Percentiles rank a stretch among this genome's conserved stretches.
phyloP scores from a whole-genome alignment of 176 grass and related monocot species.

The Oryza coarctata region DNA sequence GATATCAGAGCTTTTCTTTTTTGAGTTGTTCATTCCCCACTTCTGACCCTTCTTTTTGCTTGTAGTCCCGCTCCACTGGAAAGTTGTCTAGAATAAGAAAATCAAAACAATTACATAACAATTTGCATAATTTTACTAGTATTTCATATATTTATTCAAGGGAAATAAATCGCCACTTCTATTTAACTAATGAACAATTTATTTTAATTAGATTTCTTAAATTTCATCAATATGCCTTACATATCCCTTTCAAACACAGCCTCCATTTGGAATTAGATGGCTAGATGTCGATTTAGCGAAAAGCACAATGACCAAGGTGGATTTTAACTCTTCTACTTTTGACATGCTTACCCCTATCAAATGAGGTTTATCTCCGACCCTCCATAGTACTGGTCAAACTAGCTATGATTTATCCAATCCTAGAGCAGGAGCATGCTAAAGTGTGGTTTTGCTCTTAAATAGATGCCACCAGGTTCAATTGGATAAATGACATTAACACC shows the following conservation, averaged over 20 bases:
- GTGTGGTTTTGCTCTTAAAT: not conserved
- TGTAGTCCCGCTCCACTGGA: conserved; percentile 76
- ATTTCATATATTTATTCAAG: not conserved
- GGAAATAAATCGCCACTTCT: not conserved
- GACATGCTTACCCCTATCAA: not conserved
- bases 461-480: not conserved
- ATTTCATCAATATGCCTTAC: conserved; percentile 1
- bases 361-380: not conserved
- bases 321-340: not conserved
- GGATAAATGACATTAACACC: not conserved
- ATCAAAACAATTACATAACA: not conserved
- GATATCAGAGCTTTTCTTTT: conserved; percentile 28
- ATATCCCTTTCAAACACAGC: not conserved
- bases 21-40: conserved; percentile 59
- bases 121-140: not conserved
- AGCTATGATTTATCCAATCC: not conserved
- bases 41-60: conserved; percentile 96
- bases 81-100: conserved; percentile 51
- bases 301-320: not conserved
- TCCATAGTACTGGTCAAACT: not conserved
- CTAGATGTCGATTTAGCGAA: not conserved
- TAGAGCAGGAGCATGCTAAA: not conserved
- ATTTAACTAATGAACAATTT: not conserved
- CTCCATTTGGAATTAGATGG: not conserved
- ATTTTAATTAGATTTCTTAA: not conserved